Base-by-base conservation (phyloP, 306 rosid species). In the Pachyrhizus erosus region DNA sequence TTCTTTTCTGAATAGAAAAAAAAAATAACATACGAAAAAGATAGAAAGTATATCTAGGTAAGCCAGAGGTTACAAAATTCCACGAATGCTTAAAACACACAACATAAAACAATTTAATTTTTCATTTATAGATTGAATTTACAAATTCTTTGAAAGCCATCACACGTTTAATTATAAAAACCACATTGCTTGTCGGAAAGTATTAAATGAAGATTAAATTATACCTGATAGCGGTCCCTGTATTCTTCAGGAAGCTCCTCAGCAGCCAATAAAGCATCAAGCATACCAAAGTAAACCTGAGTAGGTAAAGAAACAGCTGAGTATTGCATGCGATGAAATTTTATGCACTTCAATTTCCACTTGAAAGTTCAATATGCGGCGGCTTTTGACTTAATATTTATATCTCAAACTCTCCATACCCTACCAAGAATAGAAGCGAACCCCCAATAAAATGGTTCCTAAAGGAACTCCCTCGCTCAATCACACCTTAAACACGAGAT, bases 201-300 rank as follows among this genome's bases (percentile, higher is more conserved):
- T 75, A 75, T 20, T 65, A 54, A 42, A 54, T 14, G 57, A 24
- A 43, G 17, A 12, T 34, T 34, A 34, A 34, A 34, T 33, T 34
- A 34, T 87, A 96, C 99, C 97, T 96, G 99, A 83, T 81, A 42
- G 62, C 91, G 97, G 80, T 91, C 94, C 79, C 90, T 88, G 84
- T 91, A 96, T 83, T 96, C 99, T 82, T 92, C 98, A 26, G 99
- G 99, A 77, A 96, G 98, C 89, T 89, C 94, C 87, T 96, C 99
- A 6, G 99, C 87, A 62, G 98, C 97, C 91, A 96, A 87, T 77
- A 96, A 84, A 31, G 98, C 99, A 77, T 96, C 99, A 87, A 96
- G 99, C 99, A 96, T 96, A 85, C 99, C 99, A 75, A 96, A 96
- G 86, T 93, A 96, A 62, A 92, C 99, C 99, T 96, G 88, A 78